Evolutionary conservation across 768 basidiomycete species (phyloP).

Genomic region (Suillus fuscotomentosus): DNA sequence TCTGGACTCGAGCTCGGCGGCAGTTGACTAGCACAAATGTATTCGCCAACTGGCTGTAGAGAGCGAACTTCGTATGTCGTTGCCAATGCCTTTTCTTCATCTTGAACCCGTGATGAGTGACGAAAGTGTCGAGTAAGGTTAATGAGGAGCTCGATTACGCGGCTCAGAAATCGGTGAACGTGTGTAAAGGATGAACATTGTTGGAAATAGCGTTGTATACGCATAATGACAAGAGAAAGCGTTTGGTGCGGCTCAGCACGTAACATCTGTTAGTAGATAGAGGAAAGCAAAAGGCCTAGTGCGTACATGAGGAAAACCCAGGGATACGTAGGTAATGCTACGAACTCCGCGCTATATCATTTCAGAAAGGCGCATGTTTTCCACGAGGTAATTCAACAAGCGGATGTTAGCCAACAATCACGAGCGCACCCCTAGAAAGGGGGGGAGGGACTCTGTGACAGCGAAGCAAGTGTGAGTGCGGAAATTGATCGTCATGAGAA

Average conservation of each 20-base stretch:
- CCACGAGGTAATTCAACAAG: slow-evolving; percentile 1
- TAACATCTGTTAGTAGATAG: background rate
- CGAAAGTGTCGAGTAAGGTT: background rate
- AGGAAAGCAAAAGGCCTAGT: background rate
- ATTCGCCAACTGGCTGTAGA: background rate
- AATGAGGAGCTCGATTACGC: background rate
- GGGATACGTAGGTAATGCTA: background rate
- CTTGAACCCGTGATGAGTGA: background rate
- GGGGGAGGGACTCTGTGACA: background rate
- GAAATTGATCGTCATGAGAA: slow-evolving; percentile 1
- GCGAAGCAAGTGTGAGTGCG: slow-evolving; percentile 1
- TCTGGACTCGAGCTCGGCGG: background rate
- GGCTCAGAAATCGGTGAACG: background rate
- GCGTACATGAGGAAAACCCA: slow-evolving; percentile 1
- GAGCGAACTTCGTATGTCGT: background rate
- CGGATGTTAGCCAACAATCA: background rate
- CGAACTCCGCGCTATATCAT: slow-evolving; percentile 1
- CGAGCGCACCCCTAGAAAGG: background rate
- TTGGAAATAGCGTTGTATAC: background rate
- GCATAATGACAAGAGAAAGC: background rate
- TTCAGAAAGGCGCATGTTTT: background rate
- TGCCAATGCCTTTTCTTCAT: background rate
- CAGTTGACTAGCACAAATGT: slow-evolving; percentile 1
- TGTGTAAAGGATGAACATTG: background rate
- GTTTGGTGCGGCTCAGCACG: background rate